phyloP scores from a whole-genome alignment of 495 filamentous ascomycete genomes.

The Podospora pseudopauciseta region DNA sequence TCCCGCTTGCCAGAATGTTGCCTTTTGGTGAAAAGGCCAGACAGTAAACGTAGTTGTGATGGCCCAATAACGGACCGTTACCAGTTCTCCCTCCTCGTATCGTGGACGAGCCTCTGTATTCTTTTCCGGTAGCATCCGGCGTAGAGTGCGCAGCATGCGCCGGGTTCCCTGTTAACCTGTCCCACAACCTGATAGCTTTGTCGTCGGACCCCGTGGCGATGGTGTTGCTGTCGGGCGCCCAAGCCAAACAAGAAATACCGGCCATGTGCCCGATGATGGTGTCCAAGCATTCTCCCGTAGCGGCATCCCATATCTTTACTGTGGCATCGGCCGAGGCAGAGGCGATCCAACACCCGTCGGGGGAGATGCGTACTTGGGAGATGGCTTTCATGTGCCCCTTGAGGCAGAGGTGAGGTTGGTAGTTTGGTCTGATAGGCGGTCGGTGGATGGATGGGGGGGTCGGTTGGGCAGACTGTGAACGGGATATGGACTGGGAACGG shows the following conservation, averaged over 20 bases:
- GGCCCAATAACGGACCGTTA: conserved; percentile 65
- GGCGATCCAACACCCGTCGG: conserved; percentile 83
- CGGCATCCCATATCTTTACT: conserved; percentile 84
- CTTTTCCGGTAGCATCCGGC: conserved; percentile 1
- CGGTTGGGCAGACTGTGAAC: conserved; percentile 31
- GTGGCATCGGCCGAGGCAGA: conserved; percentile 85
- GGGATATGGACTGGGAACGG: conserved; percentile 36
- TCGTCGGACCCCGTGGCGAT: conserved; percentile 93
- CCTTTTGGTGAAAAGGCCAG: conserved; percentile 94
- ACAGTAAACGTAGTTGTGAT: conserved; percentile 93
- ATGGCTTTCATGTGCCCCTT: conserved; percentile 74
- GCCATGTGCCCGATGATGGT: conserved; percentile 92
- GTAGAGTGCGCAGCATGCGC: conserved; percentile 47
- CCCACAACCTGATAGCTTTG: conserved; percentile 92
- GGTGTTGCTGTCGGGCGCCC: conserved; percentile 80
- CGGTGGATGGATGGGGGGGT: conserved; percentile 13
- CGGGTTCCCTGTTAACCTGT: conserved; percentile 65
- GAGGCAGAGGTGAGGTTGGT: conserved; percentile 44
- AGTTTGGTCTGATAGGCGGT: conserved; percentile 35
- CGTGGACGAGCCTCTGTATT: conserved; percentile 2
- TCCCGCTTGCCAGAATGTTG: conserved; percentile 90
- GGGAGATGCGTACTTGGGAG: conserved; percentile 85
- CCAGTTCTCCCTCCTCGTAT: conserved; percentile 30
- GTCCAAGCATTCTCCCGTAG: conserved; percentile 71
- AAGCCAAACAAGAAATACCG: conserved; percentile 83